These are phyloP conservation scores for Solanum dulcamara DNA, from an alignment of 257 asterid species.

Conservation along the genomic window DNA sequence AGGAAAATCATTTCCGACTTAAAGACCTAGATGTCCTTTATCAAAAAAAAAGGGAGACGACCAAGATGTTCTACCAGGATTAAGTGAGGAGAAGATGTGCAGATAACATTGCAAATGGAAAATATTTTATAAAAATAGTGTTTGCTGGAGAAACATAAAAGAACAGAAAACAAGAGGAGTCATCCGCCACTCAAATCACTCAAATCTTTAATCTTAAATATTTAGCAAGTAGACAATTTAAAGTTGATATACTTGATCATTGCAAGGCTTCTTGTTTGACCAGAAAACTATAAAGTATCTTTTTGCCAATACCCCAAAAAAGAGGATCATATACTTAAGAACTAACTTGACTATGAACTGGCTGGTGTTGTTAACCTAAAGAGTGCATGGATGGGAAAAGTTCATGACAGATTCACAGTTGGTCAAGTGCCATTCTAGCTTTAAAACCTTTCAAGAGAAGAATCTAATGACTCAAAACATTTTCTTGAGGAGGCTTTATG, in stretches of 20 bases:
- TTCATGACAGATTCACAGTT: neutral
- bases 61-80: neutral
- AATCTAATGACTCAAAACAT: neutral
- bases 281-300: neutral
- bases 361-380: neutral
- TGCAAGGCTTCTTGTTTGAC: neutral
- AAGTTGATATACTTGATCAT: neutral
- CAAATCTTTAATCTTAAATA: neutral
- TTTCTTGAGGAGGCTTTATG: neutral
- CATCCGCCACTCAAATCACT: neutral
- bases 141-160: neutral
- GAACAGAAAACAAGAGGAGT: neutral
- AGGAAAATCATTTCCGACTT: neutral
- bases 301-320: neutral
- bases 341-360: neutral
- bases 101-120: neutral
- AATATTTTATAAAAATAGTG: neutral
- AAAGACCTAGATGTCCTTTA: neutral
- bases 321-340: neutral
- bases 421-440: neutral
- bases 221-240: neutral
- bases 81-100: neutral
- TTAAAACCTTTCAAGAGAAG: neutral
- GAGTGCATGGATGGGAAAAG: neutral
- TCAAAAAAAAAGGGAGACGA: neutral